Conservation (phyloP, 164 flowering plant species). For the Macadamia tetraphylla region DNA sequence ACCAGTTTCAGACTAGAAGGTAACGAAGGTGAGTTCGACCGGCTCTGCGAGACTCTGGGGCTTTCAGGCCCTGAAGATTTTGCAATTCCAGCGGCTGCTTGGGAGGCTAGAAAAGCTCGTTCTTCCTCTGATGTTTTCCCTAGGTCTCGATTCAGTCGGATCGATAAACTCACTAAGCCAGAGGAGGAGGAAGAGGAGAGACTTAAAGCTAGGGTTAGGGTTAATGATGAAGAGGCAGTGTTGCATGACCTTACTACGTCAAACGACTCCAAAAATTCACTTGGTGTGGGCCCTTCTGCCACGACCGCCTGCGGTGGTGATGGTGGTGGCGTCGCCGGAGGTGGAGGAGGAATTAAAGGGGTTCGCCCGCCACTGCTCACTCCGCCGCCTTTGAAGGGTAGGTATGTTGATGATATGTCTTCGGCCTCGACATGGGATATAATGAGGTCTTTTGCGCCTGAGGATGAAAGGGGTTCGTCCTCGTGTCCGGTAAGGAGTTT, state of each 20-base stretch:
- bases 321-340: neutral
- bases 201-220: slow-evolving; percentile 13
- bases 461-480: slow-evolving; percentile 14
- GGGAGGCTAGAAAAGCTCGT: slow-evolving; percentile 56
- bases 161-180: slow-evolving; percentile 5
- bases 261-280: neutral
- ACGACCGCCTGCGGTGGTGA: no score
- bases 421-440: slow-evolving; percentile 62
- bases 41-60: slow-evolving; percentile 50
- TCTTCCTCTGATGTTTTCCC: slow-evolving; percentile 40
- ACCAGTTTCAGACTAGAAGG: slow-evolving; percentile 73
- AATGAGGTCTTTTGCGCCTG: slow-evolving; percentile 47
- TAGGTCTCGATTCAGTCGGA: slow-evolving; percentile 19
- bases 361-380: slow-evolving; percentile 62
- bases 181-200: neutral
- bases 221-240: slow-evolving; percentile 1
- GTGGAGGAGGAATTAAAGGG: slow-evolving; percentile 67
- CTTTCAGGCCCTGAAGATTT: slow-evolving; percentile 84
- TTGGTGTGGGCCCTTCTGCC: slow-evolving; percentile 2
- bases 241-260: neutral
- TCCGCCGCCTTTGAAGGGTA: slow-evolving; percentile 53
- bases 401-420: slow-evolving; percentile 26
- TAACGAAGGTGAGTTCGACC: slow-evolving; percentile 54
- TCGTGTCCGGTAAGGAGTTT: neutral
- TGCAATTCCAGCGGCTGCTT: slow-evolving; percentile 55